Evolutionary conservation across 148 eudicot genomes (phyloP).

Genomic region (Gaultheria prostrata): DNA sequence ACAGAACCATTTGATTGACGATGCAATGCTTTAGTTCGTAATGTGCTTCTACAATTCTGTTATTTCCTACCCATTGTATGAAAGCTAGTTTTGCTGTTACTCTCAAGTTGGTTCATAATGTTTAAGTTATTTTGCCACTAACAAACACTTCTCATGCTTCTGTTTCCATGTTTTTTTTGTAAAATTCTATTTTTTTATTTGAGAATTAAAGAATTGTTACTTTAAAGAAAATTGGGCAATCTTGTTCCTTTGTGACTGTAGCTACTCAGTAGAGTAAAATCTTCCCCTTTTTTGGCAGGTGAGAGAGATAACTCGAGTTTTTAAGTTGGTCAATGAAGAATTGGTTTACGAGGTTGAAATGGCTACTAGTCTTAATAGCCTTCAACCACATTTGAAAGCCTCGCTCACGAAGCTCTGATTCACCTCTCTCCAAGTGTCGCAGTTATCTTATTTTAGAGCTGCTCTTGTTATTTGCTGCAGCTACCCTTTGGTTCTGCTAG

Average conservation of each 20-base stretch:
- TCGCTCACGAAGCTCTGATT: slow-evolving; percentile 41
- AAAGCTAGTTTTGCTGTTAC: background rate
- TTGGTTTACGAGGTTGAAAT: slow-evolving; percentile 43
- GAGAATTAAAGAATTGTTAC: background rate
- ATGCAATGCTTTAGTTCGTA: background rate
- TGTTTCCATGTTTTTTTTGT: background rate
- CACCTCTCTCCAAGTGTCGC: background rate
- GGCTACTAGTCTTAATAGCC: slow-evolving; percentile 36
- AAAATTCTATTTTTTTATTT: no score
- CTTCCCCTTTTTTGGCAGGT: slow-evolving; percentile 31
- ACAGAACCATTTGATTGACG: background rate
- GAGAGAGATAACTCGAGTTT: slow-evolving; percentile 42
- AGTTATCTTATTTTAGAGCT: background rate
- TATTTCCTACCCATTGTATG: background rate
- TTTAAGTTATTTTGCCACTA: background rate
- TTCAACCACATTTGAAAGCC: slow-evolving; percentile 48
- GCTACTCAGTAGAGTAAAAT: background rate
- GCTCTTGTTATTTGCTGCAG: background rate
- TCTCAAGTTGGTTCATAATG: background rate
- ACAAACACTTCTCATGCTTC: background rate
- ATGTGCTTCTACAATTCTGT: background rate
- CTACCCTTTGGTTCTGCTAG: background rate
- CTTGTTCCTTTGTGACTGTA: background rate
- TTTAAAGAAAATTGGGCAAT: background rate
- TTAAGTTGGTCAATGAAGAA: slow-evolving; percentile 39